Evolutionary conservation across 2,329 filamentous ascomycete genomes (phyloP).

Genomic region (Ceratocystis cubensis): DNA sequence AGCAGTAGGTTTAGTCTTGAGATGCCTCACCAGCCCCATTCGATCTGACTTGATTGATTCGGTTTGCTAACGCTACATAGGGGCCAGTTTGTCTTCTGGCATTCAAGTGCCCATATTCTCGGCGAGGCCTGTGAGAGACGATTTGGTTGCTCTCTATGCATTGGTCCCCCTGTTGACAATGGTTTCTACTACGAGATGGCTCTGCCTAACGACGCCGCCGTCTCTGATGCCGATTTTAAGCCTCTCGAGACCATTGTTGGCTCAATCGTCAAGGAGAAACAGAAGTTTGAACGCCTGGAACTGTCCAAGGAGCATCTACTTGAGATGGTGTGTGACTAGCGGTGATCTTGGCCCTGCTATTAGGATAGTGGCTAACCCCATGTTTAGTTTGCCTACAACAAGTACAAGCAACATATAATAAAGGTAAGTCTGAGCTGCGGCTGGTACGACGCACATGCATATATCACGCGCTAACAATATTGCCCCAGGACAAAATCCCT

Average conservation of each 20-base stretch:
- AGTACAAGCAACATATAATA: constrained; percentile 98
- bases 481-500: constrained; percentile 60
- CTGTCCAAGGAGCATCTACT: constrained; percentile 83
- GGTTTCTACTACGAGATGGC: constrained; percentile 99
- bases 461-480: constrained; percentile 11
- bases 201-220: constrained; percentile 54
- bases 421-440: constrained; percentile 26
- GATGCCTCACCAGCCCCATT: not conserved
- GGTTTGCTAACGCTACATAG: constrained; percentile 10
- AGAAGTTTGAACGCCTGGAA: constrained; percentile 79
- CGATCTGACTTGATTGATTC: not conserved
- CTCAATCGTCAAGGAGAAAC: constrained; percentile 90
- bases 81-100: constrained; percentile 95
- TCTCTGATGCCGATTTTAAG: constrained; percentile 69
- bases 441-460: too few species aligned
- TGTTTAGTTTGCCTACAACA: constrained; percentile 73
- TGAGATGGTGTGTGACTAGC: constrained; percentile 46
- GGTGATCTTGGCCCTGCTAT: not conserved
- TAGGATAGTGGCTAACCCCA: constrained; percentile 5
- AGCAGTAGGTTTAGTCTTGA: constrained; percentile 20
- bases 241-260: constrained; percentile 67
- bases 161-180: constrained; percentile 80
- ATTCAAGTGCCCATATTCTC: constrained; percentile 89
- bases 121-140: constrained; percentile 85
- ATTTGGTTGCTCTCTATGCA: constrained; percentile 84